Percentiles rank a stretch among this genome's conserved stretches.
phyloP scores from a whole-genome alignment of 1,284 basidiomycete species.

The Trametes versicolor region DNA sequence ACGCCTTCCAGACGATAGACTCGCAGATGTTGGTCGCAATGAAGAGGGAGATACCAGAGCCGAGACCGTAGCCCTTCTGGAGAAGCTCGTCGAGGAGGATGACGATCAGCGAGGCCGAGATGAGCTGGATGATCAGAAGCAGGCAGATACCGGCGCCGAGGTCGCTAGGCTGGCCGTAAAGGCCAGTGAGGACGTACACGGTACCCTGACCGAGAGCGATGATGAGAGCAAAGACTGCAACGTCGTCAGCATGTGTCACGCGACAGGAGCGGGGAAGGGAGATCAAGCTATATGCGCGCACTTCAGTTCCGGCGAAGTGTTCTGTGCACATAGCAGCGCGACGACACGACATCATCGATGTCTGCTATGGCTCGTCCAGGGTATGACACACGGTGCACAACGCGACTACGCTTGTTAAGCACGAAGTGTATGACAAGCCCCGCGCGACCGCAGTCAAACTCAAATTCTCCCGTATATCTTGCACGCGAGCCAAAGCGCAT shows the following conservation, averaged over 20 bases:
- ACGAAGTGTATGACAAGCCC: too few species aligned
- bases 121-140: conserved; percentile 94
- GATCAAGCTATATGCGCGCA: not conserved
- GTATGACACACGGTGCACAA: too few species aligned
- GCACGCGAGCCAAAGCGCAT: too few species aligned
- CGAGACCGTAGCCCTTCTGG: conserved; percentile 98
- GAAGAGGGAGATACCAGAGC: conserved; percentile 98
- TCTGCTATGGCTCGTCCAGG: too few species aligned
- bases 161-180: conserved; percentile 94
- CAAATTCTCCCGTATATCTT: too few species aligned
- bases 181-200: conserved; percentile 96
- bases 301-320: not conserved
- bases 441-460: too few species aligned
- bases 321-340: not conserved
- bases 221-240: conserved; percentile 92
- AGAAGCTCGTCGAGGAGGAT: conserved; percentile 98
- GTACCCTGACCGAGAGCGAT: conserved; percentile 97
- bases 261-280: conserved; percentile 1
- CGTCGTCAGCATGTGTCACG: conserved; percentile 1
- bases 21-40: conserved; percentile 99
- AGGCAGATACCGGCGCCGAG: conserved; percentile 97
- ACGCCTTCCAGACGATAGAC: conserved; percentile 99
- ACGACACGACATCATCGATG: too few species aligned
- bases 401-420: too few species aligned
- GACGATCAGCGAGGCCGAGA: conserved; percentile 95